Conservation (phyloP, 768 basidiomycete genomes). For the Phlegmacium glaucopus region DNA sequence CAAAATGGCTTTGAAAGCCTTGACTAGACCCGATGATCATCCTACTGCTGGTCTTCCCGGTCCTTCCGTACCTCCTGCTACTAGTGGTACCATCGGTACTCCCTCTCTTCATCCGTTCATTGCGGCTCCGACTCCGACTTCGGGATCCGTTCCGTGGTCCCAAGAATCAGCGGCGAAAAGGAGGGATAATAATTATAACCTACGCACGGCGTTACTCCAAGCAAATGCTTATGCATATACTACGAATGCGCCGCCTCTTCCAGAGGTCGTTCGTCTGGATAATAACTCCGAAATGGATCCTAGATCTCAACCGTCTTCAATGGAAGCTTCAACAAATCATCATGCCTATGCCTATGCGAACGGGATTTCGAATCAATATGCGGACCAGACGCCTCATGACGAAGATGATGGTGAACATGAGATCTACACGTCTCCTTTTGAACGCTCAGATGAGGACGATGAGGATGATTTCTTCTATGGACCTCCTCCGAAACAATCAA, state of each 20-base stretch:
- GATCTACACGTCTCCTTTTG: slow-evolving; percentile 16
- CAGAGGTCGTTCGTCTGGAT: slow-evolving; percentile 18
- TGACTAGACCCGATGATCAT: slow-evolving; percentile 30
- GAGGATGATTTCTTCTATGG: not conserved
- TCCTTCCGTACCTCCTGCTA: too few relatives aligned
- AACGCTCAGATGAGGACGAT: slow-evolving; percentile 7
- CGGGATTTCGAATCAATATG: too few relatives aligned
- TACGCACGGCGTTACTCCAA: not conserved
- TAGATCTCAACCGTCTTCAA: not conserved
- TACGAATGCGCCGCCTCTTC: slow-evolving; percentile 16
- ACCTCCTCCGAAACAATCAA: not conserved
- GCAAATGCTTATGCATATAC: not conserved
- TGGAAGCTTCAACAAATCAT: too few relatives aligned
- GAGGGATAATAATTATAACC: not conserved
- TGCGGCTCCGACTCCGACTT: not conserved
- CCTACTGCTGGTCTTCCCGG: not conserved
- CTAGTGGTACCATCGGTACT: not conserved
- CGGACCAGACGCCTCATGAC: not conserved
- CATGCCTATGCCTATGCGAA: too few relatives aligned
- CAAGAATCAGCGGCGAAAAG: not conserved
- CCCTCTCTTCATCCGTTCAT: not conserved
- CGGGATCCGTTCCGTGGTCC: not conserved
- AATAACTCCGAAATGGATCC: not conserved
- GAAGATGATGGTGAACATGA: slow-evolving; percentile 16
- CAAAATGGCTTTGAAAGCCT: slow-evolving; percentile 25